Evolutionary conservation across 371 early-diverging fungal genomes (phyloP).

Genomic region (Rhizomucor pusillus): DNA sequence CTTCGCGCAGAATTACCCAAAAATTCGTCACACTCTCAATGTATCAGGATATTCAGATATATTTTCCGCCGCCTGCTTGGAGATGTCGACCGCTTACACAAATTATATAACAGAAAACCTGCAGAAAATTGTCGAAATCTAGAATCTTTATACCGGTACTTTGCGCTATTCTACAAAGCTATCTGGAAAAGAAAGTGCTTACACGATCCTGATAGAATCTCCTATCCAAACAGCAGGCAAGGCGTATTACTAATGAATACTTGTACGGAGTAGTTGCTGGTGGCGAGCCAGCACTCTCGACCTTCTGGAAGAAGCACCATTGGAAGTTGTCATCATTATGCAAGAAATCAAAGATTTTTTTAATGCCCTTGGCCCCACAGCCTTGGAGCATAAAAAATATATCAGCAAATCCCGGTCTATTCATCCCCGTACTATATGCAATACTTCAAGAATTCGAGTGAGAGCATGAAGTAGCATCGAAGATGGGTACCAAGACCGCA

Average conservation of each 20-base stretch:
- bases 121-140: too few relatives aligned
- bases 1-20: too few relatives aligned
- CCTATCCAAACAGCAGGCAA: not conserved
- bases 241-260: not conserved
- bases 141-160: too few relatives aligned
- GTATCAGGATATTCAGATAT: too few relatives aligned
- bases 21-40: too few relatives aligned
- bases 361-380: not conserved
- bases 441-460: not conserved
- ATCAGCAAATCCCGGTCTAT: not conserved
- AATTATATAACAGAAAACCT: too few relatives aligned
- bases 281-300: not conserved
- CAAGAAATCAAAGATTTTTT: not conserved
- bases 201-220: too few relatives aligned
- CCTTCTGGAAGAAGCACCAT: not conserved
- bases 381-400: not conserved
- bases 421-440: not conserved
- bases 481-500: not conserved
- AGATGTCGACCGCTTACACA: too few relatives aligned
- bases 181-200: too few relatives aligned
- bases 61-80: too few relatives aligned
- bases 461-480: not conserved
- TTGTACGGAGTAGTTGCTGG: not conserved
- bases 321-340: not conserved
- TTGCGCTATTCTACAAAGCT: too few relatives aligned